These are phyloP conservation scores for Fusarium siculi DNA, from an alignment of 2,329 filamentous ascomycete species.

Conservation along the genomic window DNA sequence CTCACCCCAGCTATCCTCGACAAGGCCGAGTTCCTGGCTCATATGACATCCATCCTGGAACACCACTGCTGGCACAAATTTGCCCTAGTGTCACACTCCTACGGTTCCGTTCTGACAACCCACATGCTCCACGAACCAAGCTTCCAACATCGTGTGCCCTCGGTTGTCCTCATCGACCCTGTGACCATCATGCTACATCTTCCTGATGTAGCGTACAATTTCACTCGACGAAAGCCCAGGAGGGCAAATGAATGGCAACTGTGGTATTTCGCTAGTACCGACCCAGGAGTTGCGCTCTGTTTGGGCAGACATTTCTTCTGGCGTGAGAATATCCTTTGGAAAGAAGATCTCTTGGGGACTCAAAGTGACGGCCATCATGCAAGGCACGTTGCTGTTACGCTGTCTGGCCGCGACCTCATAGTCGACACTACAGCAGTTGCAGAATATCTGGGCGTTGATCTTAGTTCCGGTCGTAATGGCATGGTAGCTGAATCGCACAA, in stretches of 20 bases:
- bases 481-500: constrained; percentile 23
- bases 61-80: constrained; percentile 68
- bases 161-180: constrained; percentile 65
- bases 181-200: constrained; percentile 75
- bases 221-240: constrained; percentile 64
- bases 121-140: constrained; percentile 65
- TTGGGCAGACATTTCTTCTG: constrained; percentile 77
- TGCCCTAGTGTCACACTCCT: constrained; percentile 70
- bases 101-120: constrained; percentile 71
- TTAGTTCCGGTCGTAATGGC: constrained; percentile 7
- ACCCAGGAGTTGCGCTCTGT: constrained; percentile 73
- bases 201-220: constrained; percentile 78
- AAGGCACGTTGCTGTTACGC: constrained; percentile 63
- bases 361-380: constrained; percentile 27
- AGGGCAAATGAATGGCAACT: constrained; percentile 76
- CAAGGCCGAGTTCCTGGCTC: constrained; percentile 63
- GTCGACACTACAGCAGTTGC: constrained; percentile 69
- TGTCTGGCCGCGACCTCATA: constrained; percentile 72
- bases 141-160: constrained; percentile 62
- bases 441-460: constrained; percentile 59
- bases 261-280: constrained; percentile 76
- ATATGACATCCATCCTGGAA: constrained; percentile 67
- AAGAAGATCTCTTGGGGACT: constrained; percentile 64
- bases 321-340: constrained; percentile 77
- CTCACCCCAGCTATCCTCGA: constrained; percentile 64